phyloP scores from a whole-genome alignment of 495 filamentous ascomycete species.

The Clavariopsis aquatica region DNA sequence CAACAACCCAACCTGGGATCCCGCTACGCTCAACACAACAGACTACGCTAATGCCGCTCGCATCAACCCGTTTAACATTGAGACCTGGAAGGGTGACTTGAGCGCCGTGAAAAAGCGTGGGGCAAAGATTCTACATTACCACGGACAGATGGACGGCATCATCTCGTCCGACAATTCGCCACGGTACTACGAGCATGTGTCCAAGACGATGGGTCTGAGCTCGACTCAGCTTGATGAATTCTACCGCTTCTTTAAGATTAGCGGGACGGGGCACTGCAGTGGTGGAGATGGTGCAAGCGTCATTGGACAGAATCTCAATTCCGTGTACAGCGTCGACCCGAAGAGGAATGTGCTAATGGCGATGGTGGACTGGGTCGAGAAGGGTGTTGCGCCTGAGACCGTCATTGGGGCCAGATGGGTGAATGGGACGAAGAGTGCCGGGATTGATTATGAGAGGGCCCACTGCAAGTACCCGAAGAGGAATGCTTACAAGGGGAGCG shows the following conservation, averaged over 20 bases:
- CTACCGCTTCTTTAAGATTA: slow-evolving; percentile 62
- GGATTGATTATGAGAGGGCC: slow-evolving; percentile 20
- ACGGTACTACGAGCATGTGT: slow-evolving; percentile 47
- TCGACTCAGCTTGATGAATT: slow-evolving; percentile 56
- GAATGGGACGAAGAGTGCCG: slow-evolving; percentile 15
- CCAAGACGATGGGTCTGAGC: slow-evolving; percentile 48
- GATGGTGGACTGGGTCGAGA: slow-evolving; percentile 63
- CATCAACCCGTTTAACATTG: slow-evolving; percentile 50
- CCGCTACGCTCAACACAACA: slow-evolving; percentile 45
- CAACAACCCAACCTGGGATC: slow-evolving; percentile 53
- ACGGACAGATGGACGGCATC: slow-evolving; percentile 39
- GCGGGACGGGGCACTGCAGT: slow-evolving; percentile 57
- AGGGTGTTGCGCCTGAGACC: slow-evolving; percentile 55
- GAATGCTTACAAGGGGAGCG: slow-evolving; percentile 19
- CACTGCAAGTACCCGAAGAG: slow-evolving; percentile 33
- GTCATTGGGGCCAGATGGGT: slow-evolving; percentile 29
- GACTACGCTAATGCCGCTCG: slow-evolving; percentile 42
- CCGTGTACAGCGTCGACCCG: slow-evolving; percentile 19
- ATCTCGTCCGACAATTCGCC: slow-evolving; percentile 37
- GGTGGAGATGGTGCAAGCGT: slow-evolving; percentile 56
- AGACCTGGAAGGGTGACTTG: slow-evolving; percentile 52
- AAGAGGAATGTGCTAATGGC: slow-evolving; percentile 44
- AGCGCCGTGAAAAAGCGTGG: slow-evolving; percentile 34
- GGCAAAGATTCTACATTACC: slow-evolving; percentile 43
- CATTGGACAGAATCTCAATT: slow-evolving; percentile 51